These are phyloP conservation scores for Penicillium roqueforti DNA, from an alignment of 495 filamentous ascomycete genomes.

Conservation along the genomic window DNA sequence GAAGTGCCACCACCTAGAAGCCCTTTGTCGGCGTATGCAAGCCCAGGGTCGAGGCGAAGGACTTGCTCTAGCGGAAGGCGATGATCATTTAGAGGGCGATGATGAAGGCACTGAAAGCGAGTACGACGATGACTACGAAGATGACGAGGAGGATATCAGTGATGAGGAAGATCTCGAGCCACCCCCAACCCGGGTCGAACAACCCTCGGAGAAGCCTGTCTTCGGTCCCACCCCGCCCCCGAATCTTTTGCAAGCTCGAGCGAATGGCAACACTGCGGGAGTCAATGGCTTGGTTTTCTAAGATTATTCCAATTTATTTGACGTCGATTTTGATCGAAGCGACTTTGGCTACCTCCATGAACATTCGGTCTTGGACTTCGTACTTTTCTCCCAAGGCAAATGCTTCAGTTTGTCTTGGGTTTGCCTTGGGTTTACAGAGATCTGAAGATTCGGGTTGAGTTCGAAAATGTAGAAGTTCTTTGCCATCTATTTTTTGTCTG, in stretches of 20 bases:
- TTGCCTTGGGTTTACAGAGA: not conserved
- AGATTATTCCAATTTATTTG: slow-evolving; percentile 1
- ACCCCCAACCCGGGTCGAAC: slow-evolving; percentile 27
- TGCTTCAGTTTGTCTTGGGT: not conserved
- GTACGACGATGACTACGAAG: slow-evolving; percentile 65
- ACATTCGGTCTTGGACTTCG: not conserved
- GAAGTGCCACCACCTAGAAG: slow-evolving; percentile 89
- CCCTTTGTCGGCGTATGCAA: slow-evolving; percentile 91
- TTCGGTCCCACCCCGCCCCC: slow-evolving; percentile 56
- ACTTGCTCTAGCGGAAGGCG: slow-evolving; percentile 48
- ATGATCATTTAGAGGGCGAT: slow-evolving; percentile 56
- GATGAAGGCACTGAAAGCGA: slow-evolving; percentile 68
- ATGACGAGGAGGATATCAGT: slow-evolving; percentile 59
- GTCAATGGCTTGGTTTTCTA: slow-evolving; percentile 41
- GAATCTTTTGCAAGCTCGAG: slow-evolving; percentile 42
- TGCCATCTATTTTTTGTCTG: not conserved
- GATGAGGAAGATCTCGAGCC: slow-evolving; percentile 66
- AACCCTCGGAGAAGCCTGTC: slow-evolving; percentile 46
- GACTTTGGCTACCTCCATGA: not conserved
- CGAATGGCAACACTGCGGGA: slow-evolving; percentile 42
- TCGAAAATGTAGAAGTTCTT: not conserved
- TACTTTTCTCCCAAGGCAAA: not conserved
- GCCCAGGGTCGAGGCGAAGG: slow-evolving; percentile 74
- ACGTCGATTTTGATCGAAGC: slow-evolving; percentile 2
- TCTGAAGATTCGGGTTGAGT: not conserved